Evolutionary conservation across 225 moss, liverwort and hornwort species (phyloP), one percentile per base, ranked within the genome.

Genomic region (Neckera pumila): DNA sequence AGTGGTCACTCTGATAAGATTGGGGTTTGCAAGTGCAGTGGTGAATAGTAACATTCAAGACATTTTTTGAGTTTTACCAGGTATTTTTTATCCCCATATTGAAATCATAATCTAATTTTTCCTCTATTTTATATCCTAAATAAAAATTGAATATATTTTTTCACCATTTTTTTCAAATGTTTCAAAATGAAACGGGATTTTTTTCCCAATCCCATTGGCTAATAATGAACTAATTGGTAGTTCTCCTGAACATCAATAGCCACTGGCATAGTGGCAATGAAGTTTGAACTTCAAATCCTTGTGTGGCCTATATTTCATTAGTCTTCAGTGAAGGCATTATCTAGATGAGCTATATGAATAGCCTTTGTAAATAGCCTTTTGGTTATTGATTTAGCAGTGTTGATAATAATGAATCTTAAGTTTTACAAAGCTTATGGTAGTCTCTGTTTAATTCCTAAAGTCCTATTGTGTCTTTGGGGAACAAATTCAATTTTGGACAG

Each of bases 11-110:
- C 0, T 36, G 2, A 20, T 66, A 66, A 11, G 20, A 1, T 36
- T 1, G 2, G 2, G 1, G 11, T 20, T 21, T 3, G 65, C 5
- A 2, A 5, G 2, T 65, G 3, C 0, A 0, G 3, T 34, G 1
- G 36, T 20, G 6, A 19, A 4, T 2, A 36, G 4, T 14, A 28
- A 30, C 10, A 19, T 42, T 15, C 0, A 71, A 5, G 15, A 42
- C 14, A 4, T 9, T 71, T 71, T 22, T 26, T 15, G 1, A 71
- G 9, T 42, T n/a, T 42, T 25, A 40, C 2, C 8, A 5, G 1
- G 13, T 69, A 12, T 25, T 69, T 40, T 25, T 25, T 14, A 0
- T 25, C 14, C 7, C 8, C 0, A 40, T 8, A 13, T 25, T 40
- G 8, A 70, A n/a, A n/a, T n/a, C n/a, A n/a, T n/a, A n/a, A n/a